phyloP scores from a whole-genome alignment of 163 green algal genomes.

The Prototheca cutis region DNA sequence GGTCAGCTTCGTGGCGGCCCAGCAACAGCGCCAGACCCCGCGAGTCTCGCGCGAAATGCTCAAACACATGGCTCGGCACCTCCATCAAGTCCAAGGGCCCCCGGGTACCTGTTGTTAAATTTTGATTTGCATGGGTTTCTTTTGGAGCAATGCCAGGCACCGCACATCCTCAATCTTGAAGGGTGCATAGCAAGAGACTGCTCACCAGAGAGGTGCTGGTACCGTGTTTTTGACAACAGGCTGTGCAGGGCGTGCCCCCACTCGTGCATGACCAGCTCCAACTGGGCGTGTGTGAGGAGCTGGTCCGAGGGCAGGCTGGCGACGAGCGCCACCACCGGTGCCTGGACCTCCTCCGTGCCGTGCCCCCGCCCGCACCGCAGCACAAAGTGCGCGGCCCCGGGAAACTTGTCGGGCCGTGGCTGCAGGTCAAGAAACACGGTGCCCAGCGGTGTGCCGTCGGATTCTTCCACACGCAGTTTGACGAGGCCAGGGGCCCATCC shows the following conservation, averaged over 20 bases:
- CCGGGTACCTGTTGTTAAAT: slow-evolving; percentile 57
- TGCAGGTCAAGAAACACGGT: slow-evolving; percentile 75
- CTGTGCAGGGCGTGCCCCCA: slow-evolving; percentile 83
- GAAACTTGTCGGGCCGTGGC: slow-evolving; percentile 62
- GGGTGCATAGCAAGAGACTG: no score
- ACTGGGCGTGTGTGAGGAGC: slow-evolving; percentile 30
- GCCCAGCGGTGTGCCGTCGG: slow-evolving; percentile 37
- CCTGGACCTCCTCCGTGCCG: slow-evolving; percentile 33
- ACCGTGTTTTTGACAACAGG: slow-evolving; percentile 64
- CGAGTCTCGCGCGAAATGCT: slow-evolving; percentile 62
- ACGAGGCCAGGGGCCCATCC: slow-evolving; percentile 52
- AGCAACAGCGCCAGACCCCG: slow-evolving; percentile 41
- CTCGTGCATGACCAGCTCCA: slow-evolving; percentile 86
- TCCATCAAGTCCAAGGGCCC: slow-evolving; percentile 79
- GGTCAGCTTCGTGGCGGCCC: slow-evolving; percentile 20
- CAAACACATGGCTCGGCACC: slow-evolving; percentile 74
- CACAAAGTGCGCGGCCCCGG: slow-evolving; percentile 72
- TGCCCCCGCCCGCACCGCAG: slow-evolving; percentile 58
- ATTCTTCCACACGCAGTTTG: slow-evolving; percentile 28
- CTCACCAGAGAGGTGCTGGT: slow-evolving; percentile 53
- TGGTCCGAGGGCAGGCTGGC: slow-evolving; percentile 29
- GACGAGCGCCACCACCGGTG: slow-evolving; percentile 63
- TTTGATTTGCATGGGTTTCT: no score
- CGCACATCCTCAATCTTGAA: no score
- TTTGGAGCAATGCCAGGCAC: no score